Conservation (phyloP, 2,329 filamentous ascomycete species). For the Dryadomyces quercus-mongolicae region DNA sequence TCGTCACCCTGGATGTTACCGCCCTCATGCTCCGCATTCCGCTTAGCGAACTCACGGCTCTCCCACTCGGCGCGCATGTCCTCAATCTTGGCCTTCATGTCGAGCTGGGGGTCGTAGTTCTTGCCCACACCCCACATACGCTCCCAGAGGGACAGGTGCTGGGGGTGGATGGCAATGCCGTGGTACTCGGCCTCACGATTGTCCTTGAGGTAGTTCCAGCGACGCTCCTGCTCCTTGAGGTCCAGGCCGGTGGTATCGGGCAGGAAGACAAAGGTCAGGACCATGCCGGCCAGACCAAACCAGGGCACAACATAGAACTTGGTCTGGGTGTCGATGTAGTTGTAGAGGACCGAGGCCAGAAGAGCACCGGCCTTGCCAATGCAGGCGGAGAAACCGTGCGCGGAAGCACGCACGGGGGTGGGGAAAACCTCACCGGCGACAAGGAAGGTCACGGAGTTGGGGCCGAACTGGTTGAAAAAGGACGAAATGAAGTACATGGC, state of each 20-base stretch:
- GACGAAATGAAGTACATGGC: constrained; percentile 96
- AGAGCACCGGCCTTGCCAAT: constrained; percentile 82
- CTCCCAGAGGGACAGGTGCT: constrained; percentile 84
- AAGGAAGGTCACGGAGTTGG: constrained; percentile 93
- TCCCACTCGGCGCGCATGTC: constrained; percentile 64
- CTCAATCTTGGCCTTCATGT: constrained; percentile 73
- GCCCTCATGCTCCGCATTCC: constrained; percentile 35
- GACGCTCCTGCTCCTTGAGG: constrained; percentile 91
- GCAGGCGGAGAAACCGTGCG: constrained; percentile 90
- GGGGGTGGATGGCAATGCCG: constrained; percentile 81
- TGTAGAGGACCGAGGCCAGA: constrained; percentile 78
- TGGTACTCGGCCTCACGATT: constrained; percentile 77
- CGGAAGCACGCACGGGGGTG: constrained; percentile 81
- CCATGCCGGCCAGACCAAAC: constrained; percentile 81
- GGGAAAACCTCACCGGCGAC: constrained; percentile 95
- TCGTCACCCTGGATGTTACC: constrained; percentile 27
- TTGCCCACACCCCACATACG: constrained; percentile 66
- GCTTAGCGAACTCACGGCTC: constrained; percentile 31
- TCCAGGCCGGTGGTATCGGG: constrained; percentile 96
- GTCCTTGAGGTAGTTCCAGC: constrained; percentile 76
- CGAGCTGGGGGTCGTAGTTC: constrained; percentile 68
- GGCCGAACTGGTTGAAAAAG: constrained; percentile 98
- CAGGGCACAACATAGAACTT: constrained; percentile 92
- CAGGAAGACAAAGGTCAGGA: constrained; percentile 75
- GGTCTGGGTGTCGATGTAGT: constrained; percentile 75